Conservation (phyloP, 2,329 filamentous ascomycete genomes). For the Beauveria pseudobassiana region DNA sequence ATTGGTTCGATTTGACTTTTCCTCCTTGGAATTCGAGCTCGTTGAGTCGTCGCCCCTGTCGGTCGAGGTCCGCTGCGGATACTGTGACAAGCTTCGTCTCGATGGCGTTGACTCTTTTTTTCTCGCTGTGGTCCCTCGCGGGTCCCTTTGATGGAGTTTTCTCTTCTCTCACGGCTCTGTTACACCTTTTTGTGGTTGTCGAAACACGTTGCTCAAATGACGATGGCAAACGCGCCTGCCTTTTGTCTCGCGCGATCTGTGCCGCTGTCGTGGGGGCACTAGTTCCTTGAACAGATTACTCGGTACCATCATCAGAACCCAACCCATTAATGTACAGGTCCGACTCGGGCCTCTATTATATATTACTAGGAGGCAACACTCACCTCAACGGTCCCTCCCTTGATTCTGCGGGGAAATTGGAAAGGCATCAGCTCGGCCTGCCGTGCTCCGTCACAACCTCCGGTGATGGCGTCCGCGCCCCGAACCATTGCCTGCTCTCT, state of each 20-base stretch:
- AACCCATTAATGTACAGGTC: not conserved
- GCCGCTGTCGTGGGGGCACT: not conserved
- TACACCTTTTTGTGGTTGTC: not conserved
- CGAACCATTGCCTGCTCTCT: not conserved
- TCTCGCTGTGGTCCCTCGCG: not conserved
- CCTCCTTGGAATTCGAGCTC: too few species aligned
- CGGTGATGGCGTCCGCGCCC: not conserved
- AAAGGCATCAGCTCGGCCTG: not conserved
- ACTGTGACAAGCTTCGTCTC: not conserved
- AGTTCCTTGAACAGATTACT: not conserved
- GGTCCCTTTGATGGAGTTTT: not conserved
- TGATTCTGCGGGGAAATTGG: constrained; percentile 3
- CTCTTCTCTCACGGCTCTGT: not conserved
- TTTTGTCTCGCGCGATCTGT: not conserved
- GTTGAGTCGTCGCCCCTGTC: not conserved
- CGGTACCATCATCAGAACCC: not conserved
- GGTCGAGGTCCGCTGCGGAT: constrained; percentile 10
- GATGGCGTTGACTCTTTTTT: not conserved
- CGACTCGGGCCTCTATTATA: not conserved
- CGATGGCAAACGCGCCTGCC: not conserved
- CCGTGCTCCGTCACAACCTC: not conserved
- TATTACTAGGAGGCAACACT: not conserved
- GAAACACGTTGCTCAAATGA: not conserved
- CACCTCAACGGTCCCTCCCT: not conserved
- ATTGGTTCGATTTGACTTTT: not conserved